phyloP scores from a whole-genome alignment of 345 rosid genomes.

The Citropsis articulata region DNA sequence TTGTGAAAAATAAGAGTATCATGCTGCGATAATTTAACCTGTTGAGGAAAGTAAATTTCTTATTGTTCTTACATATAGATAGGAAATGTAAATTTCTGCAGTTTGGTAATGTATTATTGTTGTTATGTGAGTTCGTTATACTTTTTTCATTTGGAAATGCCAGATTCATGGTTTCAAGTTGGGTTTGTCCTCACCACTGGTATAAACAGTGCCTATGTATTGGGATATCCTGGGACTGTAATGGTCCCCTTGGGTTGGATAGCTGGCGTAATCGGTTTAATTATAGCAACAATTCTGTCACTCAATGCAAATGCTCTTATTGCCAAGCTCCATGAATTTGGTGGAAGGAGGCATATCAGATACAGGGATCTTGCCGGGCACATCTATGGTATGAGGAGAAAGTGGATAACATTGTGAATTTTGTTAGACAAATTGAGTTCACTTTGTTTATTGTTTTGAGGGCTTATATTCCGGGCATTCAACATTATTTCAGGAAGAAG shows the following conservation, averaged over 20 bases:
- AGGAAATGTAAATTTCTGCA: neutral
- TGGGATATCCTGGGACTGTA: constrained; percentile 86
- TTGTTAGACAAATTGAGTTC: neutral
- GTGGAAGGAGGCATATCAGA: constrained; percentile 88
- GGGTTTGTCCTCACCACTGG: constrained; percentile 81
- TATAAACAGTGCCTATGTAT: constrained; percentile 83
- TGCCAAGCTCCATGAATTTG: constrained; percentile 82
- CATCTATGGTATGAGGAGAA: constrained; percentile 52
- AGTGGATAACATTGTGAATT: neutral
- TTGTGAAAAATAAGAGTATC: neutral
- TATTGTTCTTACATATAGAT: neutral
- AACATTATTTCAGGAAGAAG: constrained; percentile 45
- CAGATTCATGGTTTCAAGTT: constrained; percentile 95
- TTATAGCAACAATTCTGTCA: constrained; percentile 65
- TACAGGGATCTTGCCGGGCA: constrained; percentile 88
- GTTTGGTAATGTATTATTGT: neutral
- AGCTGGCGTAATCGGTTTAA: constrained; percentile 66
- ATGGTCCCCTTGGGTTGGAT: constrained; percentile 95
- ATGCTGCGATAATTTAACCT: neutral
- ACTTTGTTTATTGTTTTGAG: neutral
- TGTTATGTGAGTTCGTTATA: constrained; percentile 1
- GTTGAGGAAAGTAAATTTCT: neutral
- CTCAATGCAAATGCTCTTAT: constrained; percentile 73
- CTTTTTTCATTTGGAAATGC: constrained; percentile 6
- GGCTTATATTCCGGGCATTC: neutral